phyloP scores from a whole-genome alignment of 2,329 filamentous ascomycete species.

The Botryotinia narcissicola region DNA sequence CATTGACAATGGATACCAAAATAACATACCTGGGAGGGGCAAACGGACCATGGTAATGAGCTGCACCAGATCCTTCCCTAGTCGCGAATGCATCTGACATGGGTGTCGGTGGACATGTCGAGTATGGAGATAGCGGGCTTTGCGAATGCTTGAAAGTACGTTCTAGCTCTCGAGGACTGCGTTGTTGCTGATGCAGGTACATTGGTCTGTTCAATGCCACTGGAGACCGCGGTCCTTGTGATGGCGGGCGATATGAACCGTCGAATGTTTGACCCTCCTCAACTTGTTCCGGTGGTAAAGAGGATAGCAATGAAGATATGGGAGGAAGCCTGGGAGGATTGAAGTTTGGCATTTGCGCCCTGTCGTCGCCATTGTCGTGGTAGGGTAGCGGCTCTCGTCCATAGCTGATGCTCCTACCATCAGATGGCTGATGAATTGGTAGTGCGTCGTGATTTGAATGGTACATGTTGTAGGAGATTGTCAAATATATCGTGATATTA shows the following conservation, averaged over 20 bases:
- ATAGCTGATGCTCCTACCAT: slow-evolving; percentile 10
- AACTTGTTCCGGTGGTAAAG: slow-evolving; percentile 5
- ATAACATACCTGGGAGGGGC: slow-evolving; percentile 16
- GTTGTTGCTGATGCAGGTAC: slow-evolving; percentile 17
- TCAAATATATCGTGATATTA: slow-evolving; percentile 15
- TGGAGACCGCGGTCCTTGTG: slow-evolving; percentile 17
- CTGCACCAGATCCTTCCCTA: slow-evolving; percentile 12
- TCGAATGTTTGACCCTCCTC: slow-evolving; percentile 7
- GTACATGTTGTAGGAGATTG: slow-evolving; percentile 14
- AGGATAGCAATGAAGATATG: slow-evolving; percentile 17
- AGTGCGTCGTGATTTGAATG: slow-evolving; percentile 16
- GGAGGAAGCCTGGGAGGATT: slow-evolving; percentile 10
- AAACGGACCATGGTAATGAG: slow-evolving; percentile 18
- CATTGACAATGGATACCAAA: slow-evolving; percentile 11
- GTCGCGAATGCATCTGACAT: not conserved
- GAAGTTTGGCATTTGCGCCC: slow-evolving; percentile 14
- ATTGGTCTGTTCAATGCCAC: slow-evolving; percentile 8
- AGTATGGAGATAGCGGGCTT: slow-evolving; percentile 7
- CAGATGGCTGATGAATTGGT: slow-evolving; percentile 14
- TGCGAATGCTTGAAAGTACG: slow-evolving; percentile 16
- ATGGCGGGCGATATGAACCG: slow-evolving; percentile 9
- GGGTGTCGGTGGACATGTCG: slow-evolving; percentile 4
- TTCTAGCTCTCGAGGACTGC: slow-evolving; percentile 17
- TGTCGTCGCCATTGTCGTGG: slow-evolving; percentile 17
- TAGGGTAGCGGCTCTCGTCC: slow-evolving; percentile 11